Base-by-base conservation (phyloP, 192 early-diverging fungal species). In the Umbelopsis isabellina region DNA sequence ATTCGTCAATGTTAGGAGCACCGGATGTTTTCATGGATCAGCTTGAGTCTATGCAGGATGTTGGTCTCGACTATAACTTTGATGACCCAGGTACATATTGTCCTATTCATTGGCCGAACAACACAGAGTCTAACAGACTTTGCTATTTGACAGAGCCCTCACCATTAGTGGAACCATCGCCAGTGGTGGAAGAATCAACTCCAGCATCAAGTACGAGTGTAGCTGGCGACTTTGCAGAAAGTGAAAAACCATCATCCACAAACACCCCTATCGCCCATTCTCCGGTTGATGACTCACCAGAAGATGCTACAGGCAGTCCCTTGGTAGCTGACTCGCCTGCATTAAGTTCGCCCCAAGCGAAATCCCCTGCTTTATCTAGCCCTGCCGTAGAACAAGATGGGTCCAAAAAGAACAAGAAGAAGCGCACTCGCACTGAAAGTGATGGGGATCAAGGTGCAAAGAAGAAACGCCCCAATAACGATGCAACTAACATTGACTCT, bases 21-120 rank as follows among this genome's bases (percentile, higher is more conserved):
- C 55, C 55, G 2, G 55, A 61, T 35, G 33, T 61, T 6, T 61
- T 61, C 13, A 61, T 61, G 55, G 55, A 61, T 35, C 55, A 61
- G n/a, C 55, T 61, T 0, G 55, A 61, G 30, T 61, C 55, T 15
- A 61, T 61, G 55, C 55, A 61, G n/a, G 55, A 61, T 13, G 25
- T 61, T 22, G 23, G 25, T 15, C 25, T 61, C 25, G 55, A 61
- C 25, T 61, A 61, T n/a, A 61, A 61, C 27, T 61, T 61, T 61
- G 55, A 61, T 61, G 55, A 61, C 18, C 55, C 55, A 61, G 55
- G 55, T 61, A 61, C 2, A 2, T 35, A 6, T 49, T 16, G 7
- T 41, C 20, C 48, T 18, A 12, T 49, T 2, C 25, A 35, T 10
- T 41, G 37, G 2, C 37, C 5, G 6, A 41, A 10, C 37, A 41